Evolutionary conservation across 768 basidiomycete species (phyloP), one percentile per base, ranked within the genome.

Genomic region (Hericium coralloides): DNA sequence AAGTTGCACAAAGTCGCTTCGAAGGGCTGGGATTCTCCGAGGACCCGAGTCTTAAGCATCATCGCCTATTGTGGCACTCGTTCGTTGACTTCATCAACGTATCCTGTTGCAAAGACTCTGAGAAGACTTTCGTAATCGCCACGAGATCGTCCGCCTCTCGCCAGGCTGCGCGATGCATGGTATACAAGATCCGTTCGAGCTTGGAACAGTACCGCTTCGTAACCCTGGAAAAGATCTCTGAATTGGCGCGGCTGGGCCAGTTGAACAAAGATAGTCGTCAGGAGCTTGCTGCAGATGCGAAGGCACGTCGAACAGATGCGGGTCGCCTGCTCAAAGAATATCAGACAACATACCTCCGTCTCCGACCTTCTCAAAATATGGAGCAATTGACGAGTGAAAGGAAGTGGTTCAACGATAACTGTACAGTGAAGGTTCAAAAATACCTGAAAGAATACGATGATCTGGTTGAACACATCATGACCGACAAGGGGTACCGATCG

Each of bases 181-280:
- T 68, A 2, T 56, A 65, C 41, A 49, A 54, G 49, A 49, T 69
- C 14, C 66, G 69, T 0, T 63, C 66, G 5, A 58, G 63, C 17
- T 66, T 70, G 37, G 68, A 70, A 48, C 37, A 55, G 12, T 65
- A 65, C 59, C 64, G 69, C 8, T 67, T 66, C 59, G 48, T 56
- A 10, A 58, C 60, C 14, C 59, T 64, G 12, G 43, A 50, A 4
- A 55, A 61, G 38, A 55, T 61, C 6, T 38, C 54, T 4, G 51
- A 55, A 5, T 38, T 62, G 1, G 20, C 53, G 15, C 55, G 55
- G 6, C n/a, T 22, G 2, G 60, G 59, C 10, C 37, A 1, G 0
- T 48, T 57, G 37, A 14, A 57, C 15, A 2, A 7, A 1, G 17
- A 17, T 3, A 18, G 3, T 6, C 49, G 38, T 37, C 36, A 15